These are phyloP conservation scores for Pseudocercospora ulei DNA, from an alignment of 2,329 filamentous ascomycete genomes.

Conservation along the genomic window DNA sequence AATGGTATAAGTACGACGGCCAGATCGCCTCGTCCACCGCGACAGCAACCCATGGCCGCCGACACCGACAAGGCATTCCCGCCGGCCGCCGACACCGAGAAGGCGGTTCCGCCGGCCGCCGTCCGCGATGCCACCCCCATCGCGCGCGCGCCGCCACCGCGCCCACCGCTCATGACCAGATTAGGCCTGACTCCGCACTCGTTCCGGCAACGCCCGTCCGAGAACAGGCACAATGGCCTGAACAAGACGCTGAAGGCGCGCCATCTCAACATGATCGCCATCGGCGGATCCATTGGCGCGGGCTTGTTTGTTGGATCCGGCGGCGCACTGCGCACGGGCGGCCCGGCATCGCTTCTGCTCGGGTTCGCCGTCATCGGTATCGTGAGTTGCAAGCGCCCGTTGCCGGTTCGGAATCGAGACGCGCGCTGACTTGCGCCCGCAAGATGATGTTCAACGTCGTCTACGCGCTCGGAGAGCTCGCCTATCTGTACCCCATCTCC, in stretches of 20 bases:
- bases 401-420: background rate
- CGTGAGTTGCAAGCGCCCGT: conserved; percentile 20
- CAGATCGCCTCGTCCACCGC: conserved; percentile 10
- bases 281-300: conserved; percentile 41
- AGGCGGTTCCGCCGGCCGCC: conserved; percentile 7
- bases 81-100: conserved; percentile 13
- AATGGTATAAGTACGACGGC: conserved; percentile 13
- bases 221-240: conserved; percentile 31
- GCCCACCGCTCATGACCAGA: conserved; percentile 24
- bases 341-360: conserved; percentile 39
- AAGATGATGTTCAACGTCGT: conserved; percentile 38
- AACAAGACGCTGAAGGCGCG: conserved; percentile 31
- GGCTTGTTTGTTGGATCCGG: conserved; percentile 49
- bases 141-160: conserved; percentile 13
- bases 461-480: conserved; percentile 38
- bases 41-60: conserved; percentile 5
- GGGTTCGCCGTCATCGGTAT: conserved; percentile 31
- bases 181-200: conserved; percentile 30
- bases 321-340: conserved; percentile 41
- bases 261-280: conserved; percentile 33
- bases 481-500: conserved; percentile 37
- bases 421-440: background rate
- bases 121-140: conserved; percentile 21
- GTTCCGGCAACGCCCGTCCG: conserved; percentile 27
- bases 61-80: conserved; percentile 20